Percentiles rank a stretch among this genome's conserved stretches.
Conservation (phyloP, 2,329 filamentous ascomycete species). For the Geoglossum cookeanum region DNA sequence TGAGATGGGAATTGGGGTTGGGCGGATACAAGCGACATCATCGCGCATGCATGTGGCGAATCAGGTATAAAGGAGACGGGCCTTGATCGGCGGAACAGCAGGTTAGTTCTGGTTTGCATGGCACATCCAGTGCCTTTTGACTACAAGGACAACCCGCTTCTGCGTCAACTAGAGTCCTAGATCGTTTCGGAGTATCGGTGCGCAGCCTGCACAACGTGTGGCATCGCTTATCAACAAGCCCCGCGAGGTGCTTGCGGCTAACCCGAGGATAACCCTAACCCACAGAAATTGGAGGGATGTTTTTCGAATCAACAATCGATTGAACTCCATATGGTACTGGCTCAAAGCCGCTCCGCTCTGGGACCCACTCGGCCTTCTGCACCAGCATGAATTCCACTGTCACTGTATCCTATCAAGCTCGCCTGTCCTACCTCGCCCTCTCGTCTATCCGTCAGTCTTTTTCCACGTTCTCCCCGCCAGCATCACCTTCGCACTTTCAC, state of each 20-base stretch:
- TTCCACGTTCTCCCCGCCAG: conserved; percentile 17
- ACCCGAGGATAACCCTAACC: not conserved
- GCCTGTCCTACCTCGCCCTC: conserved; percentile 21
- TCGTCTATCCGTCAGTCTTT: conserved; percentile 17
- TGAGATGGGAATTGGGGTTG: not conserved
- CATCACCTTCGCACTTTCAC: conserved; percentile 31
- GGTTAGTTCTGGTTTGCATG: not conserved
- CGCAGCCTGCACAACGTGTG: not conserved
- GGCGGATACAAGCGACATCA: not conserved
- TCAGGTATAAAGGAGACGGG: not conserved
- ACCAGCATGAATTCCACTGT: conserved; percentile 7
- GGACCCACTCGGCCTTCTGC: not conserved
- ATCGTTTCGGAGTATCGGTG: not conserved
- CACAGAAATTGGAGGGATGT: not conserved
- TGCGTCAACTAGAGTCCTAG: not conserved
- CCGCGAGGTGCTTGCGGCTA: not conserved
- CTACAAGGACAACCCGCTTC: not conserved
- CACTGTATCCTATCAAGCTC: conserved; percentile 21
- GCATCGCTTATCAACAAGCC: not conserved
- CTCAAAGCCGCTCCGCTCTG: not conserved
- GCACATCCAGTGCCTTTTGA: not conserved
- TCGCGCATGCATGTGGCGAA: not conserved
- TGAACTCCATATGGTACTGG: not conserved
- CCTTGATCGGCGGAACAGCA: not conserved
- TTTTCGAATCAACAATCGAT: no score